Evolutionary conservation across 805 yeast species (phyloP).

Genomic region (Sungouiella blattae): DNA sequence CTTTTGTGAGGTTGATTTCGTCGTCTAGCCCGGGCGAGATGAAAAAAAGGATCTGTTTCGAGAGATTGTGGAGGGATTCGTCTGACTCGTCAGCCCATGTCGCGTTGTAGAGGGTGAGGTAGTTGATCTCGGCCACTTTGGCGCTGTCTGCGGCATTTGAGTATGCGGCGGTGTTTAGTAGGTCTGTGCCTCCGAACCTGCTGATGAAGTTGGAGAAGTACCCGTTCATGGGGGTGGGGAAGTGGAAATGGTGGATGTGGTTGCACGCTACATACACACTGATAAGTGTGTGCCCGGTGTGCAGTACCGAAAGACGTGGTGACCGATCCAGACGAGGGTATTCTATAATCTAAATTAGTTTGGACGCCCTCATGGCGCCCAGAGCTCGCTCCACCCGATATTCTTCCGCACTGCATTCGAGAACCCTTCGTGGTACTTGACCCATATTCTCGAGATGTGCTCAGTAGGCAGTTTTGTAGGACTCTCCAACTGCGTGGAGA

Average conservation of each 20-base stretch:
- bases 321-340: too few relatives aligned
- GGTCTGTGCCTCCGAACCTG: slow-evolving; percentile 16
- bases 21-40: slow-evolving; percentile 12
- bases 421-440: slow-evolving; percentile 88
- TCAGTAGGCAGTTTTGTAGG: slow-evolving; percentile 20
- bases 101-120: slow-evolving; percentile 32
- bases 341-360: too few relatives aligned
- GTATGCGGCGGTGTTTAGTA: slow-evolving; percentile 3
- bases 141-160: background rate
- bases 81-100: slow-evolving; percentile 18
- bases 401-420: slow-evolving; percentile 87
- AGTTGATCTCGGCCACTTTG: slow-evolving; percentile 14
- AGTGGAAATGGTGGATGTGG: too few relatives aligned
- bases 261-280: too few relatives aligned
- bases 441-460: slow-evolving; percentile 59
- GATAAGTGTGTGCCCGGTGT: too few relatives aligned
- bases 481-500: slow-evolving; percentile 22
- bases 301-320: too few relatives aligned
- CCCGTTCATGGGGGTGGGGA: slow-evolving; percentile 26
- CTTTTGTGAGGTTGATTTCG: background rate
- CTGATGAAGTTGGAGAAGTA: slow-evolving; percentile 32
- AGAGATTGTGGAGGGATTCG: slow-evolving; percentile 28
- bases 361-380: slow-evolving; percentile 33
- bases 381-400: slow-evolving; percentile 71
- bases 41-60: slow-evolving; percentile 32